Base-by-base conservation (phyloP, 305 asterid species). In the Euphrasia arctica region DNA sequence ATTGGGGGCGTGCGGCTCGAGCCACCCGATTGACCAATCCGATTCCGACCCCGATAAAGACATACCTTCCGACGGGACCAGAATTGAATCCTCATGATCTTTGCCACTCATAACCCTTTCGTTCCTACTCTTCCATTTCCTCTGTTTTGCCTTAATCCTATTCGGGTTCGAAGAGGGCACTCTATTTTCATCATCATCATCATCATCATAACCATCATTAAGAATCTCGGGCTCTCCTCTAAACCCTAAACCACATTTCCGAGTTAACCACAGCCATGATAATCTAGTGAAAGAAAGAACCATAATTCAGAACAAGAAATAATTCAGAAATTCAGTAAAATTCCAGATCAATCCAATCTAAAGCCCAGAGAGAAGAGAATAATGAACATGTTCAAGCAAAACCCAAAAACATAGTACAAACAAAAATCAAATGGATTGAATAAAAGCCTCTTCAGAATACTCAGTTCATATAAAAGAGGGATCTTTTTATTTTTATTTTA, bases 11-110 rank as follows among this genome's bases (percentile, higher is more conserved):
- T 87, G 98, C 1, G 96, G 95, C 78, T 91, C 98, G 72, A 87
- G 81, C 98, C 98, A 91, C 80, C 98, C 98, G 7, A 91, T 78
- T 2, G 98, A 91, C 98, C 98, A 89, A 76, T 18, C 96, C 55
- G 97, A 87, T 76, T 89, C 97, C 3, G 96, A 91, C 49, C 87
- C 98, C 1, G 98, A 91, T 64, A 91, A 82, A 69, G 85, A 73
- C 62, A 78, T 85, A 69, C 96, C 95, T 66, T 91, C 98, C 0
- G 98, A 89, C 15, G 97, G 97, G 39, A 91, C 98, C 86, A 91
- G 69, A 18, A 18, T 18, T 18, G 22, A 18, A 18, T 18, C 22
- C 76, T 91, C 95, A 63, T 83, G 82, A 73, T 91, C 95, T 70
- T 79, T 85, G 48, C 86, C 96, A 63, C 83, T 75, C 69, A 63